Conservation (phyloP, 352 stramenopile genomes). For the Globisporangium recalcitrans region DNA sequence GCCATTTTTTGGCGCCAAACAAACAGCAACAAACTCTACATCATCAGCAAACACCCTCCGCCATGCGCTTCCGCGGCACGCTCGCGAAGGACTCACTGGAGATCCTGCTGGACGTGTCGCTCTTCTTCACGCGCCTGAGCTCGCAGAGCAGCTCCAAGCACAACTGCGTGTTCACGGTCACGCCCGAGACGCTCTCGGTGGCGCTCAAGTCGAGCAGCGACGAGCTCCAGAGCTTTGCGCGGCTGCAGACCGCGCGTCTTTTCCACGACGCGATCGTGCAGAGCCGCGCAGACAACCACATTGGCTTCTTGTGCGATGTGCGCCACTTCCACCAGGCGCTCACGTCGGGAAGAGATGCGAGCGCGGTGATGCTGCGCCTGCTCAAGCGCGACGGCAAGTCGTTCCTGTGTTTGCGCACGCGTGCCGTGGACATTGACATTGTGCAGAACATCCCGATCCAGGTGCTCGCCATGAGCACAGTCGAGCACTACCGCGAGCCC, state of each 20-base stretch:
- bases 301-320: constrained; percentile 73
- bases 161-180: constrained; percentile 71
- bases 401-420: constrained; percentile 67
- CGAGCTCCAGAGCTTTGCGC: constrained; percentile 76
- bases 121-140: constrained; percentile 62
- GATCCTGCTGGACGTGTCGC: constrained; percentile 71
- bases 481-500: constrained; percentile 73
- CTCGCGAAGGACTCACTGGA: constrained; percentile 69
- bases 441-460: constrained; percentile 82
- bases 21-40: background rate
- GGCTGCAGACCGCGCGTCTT: constrained; percentile 52
- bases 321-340: constrained; percentile 70
- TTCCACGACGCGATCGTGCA: constrained; percentile 74
- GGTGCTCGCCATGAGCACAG: constrained; percentile 66
- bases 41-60: background rate
- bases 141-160: constrained; percentile 47
- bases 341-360: constrained; percentile 69
- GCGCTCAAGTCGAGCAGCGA: constrained; percentile 67
- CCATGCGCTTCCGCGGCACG: constrained; percentile 80
- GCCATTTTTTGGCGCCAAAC: constrained; percentile 1
- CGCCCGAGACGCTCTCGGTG: constrained; percentile 54
- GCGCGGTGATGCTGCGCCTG: constrained; percentile 75
- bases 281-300: constrained; percentile 73
- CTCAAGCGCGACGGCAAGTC: constrained; percentile 73
- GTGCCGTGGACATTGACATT: constrained; percentile 81